These are phyloP conservation scores for Aurantiochytrium sp. DNA, from an alignment of 108 stramenopile genomes.

Conservation along the genomic window DNA sequence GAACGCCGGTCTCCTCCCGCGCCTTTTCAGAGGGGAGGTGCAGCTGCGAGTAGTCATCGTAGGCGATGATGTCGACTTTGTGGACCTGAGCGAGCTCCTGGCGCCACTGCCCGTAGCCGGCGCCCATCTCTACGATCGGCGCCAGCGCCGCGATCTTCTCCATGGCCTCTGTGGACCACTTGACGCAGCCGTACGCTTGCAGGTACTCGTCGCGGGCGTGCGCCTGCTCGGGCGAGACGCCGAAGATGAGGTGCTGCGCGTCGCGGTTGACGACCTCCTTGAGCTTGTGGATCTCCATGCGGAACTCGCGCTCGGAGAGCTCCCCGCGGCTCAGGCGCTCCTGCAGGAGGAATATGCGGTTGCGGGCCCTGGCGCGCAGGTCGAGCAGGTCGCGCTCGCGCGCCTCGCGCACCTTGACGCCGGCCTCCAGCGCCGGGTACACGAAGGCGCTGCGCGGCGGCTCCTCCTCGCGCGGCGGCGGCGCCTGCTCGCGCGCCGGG, in stretches of 20 bases:
- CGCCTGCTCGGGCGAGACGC: slow-evolving; percentile 36
- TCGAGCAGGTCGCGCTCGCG: background rate
- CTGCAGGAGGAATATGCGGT: background rate
- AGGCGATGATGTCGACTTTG: slow-evolving; percentile 40
- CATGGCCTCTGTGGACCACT: slow-evolving; percentile 40
- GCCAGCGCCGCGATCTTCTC: slow-evolving; percentile 28
- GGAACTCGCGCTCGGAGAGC: background rate
- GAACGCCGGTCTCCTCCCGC: slow-evolving; percentile 29
- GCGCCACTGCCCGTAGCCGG: slow-evolving; percentile 47
- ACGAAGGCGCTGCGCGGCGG: slow-evolving; percentile 26
- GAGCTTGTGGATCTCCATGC: slow-evolving; percentile 31
- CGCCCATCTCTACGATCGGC: slow-evolving; percentile 47
- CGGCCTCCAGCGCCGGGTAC: background rate
- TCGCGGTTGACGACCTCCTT: slow-evolving; percentile 41
- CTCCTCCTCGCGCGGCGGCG: too few species aligned
- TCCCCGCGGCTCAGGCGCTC: background rate
- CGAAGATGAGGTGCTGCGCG: slow-evolving; percentile 45
- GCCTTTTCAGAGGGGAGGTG: background rate
- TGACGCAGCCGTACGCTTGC: slow-evolving; percentile 37
- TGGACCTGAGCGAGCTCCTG: slow-evolving; percentile 13
- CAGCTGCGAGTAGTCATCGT: slow-evolving; percentile 30
- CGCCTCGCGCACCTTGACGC: background rate
- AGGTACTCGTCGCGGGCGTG: slow-evolving; percentile 41
- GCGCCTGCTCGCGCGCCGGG: too few species aligned
- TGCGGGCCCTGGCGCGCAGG: background rate